Evolutionary conservation across 768 basidiomycete genomes (phyloP).

Genomic region (Termitomyces sp.): DNA sequence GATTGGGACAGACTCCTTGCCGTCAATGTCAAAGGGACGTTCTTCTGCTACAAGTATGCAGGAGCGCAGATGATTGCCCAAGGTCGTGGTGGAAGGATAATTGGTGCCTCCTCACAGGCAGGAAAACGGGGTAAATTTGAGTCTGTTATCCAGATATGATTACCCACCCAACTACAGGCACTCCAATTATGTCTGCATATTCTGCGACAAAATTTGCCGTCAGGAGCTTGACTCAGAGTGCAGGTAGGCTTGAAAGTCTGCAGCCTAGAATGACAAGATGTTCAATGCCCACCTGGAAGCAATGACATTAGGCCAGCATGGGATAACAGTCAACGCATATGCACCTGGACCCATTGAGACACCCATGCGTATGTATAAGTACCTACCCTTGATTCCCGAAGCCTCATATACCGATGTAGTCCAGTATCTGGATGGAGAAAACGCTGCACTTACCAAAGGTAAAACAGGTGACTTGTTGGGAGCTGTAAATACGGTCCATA

Average conservation of each 20-base stretch:
- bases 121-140: constrained; percentile 21
- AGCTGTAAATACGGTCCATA: neutral
- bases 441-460: neutral
- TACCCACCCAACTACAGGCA: neutral
- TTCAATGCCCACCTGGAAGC: constrained; percentile 17
- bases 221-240: constrained; percentile 31
- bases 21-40: constrained; percentile 52
- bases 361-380: constrained; percentile 4
- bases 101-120: constrained; percentile 33
- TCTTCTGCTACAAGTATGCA: constrained; percentile 61
- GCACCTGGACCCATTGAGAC: constrained; percentile 26
- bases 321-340: constrained; percentile 38
- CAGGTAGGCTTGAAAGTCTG: constrained; percentile 19
- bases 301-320: constrained; percentile 26
- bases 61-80: constrained; percentile 54
- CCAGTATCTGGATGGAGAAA: neutral
- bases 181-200: constrained; percentile 18
- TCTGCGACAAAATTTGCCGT: constrained; percentile 33
- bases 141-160: neutral
- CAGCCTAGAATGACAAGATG: too few species aligned
- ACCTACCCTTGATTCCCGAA: neutral
- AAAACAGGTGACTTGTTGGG: constrained; percentile 1
- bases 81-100: constrained; percentile 47
- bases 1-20: constrained; percentile 36
- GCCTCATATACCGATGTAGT: neutral